phyloP scores from a whole-genome alignment of 164 flowering plant genomes.

The Echeveria elegans region DNA sequence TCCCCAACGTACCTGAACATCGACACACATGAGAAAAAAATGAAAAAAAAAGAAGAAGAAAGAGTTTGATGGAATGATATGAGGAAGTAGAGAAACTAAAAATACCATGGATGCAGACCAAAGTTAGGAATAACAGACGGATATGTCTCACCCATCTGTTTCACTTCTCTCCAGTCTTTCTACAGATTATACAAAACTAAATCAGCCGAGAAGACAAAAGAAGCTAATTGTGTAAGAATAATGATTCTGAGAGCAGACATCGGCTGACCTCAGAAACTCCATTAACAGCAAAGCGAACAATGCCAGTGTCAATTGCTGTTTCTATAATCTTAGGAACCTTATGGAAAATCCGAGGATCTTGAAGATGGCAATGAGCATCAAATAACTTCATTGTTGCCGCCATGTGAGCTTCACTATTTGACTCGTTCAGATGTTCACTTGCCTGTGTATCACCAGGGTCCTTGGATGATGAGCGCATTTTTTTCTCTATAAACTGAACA shows the following conservation, averaged over 20 bases:
- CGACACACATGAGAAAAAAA: neutral
- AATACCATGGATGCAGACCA: constrained; percentile 86
- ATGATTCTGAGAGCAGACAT: neutral
- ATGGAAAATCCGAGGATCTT: constrained; percentile 58
- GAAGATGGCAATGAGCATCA: constrained; percentile 92
- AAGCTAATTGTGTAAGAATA: neutral
- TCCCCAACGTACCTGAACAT: constrained; percentile 51
- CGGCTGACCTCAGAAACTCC: constrained; percentile 54
- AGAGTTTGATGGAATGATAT: neutral
- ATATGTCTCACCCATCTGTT: constrained; percentile 54
- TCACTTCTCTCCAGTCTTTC: constrained; percentile 83
- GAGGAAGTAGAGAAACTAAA: neutral
- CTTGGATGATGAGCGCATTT: neutral
- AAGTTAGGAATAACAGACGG: constrained; percentile 69
- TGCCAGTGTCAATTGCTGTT: constrained; percentile 44
- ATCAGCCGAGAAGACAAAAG: neutral
- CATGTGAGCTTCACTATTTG: neutral
- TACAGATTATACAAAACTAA: constrained; percentile 8
- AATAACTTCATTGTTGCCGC: constrained; percentile 47
- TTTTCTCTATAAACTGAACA: neutral
- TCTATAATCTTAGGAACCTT: constrained; percentile 48
- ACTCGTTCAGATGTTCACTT: neutral
- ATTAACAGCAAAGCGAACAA: constrained; percentile 75
- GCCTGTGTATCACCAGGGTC: too few relatives aligned
- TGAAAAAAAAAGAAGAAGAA: neutral